Conservation (phyloP, 345 rosid species). For the Hirschfeldia incana region DNA sequence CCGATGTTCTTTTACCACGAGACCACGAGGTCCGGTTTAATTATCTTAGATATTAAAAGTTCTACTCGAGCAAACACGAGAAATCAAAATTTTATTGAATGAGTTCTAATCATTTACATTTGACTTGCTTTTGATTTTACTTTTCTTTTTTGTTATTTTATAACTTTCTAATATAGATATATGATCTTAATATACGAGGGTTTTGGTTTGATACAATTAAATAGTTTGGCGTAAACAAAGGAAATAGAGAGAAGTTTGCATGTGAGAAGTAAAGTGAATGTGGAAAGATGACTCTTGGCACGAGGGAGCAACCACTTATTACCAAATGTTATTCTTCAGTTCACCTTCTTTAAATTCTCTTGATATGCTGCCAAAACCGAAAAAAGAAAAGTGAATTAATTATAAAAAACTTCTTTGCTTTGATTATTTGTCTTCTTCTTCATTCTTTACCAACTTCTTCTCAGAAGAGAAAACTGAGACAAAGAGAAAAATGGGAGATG, state of each 20-base stretch:
- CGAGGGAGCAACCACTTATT: constrained; percentile 35
- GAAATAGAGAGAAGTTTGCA: constrained; percentile 33
- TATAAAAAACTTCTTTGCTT: not conserved
- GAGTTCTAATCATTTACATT: not conserved
- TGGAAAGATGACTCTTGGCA: constrained; percentile 40
- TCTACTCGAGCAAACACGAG: not conserved
- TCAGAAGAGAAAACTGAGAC: not conserved
- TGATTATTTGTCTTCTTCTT: constrained; percentile 25
- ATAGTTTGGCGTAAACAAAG: constrained; percentile 11
- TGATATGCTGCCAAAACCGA: constrained; percentile 13
- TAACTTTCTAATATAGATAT: not conserved
- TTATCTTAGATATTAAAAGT: not conserved
- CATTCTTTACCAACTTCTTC: not conserved
- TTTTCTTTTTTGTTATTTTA: not conserved
- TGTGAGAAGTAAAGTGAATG: constrained; percentile 17
- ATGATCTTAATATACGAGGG: not conserved
- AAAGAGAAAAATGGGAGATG: constrained; percentile 38
- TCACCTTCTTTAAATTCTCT: constrained; percentile 20
- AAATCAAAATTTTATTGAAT: not conserved
- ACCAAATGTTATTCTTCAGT: constrained; percentile 38
- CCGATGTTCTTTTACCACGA: no score
- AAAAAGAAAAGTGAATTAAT: not conserved
- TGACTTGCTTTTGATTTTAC: not conserved
- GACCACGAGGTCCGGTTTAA: no score
- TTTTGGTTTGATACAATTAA: not conserved